Evolutionary conservation across 1,284 basidiomycete species (phyloP), one percentile per base, ranked within the genome.

Genomic region (Mrakiaceae sp.): DNA sequence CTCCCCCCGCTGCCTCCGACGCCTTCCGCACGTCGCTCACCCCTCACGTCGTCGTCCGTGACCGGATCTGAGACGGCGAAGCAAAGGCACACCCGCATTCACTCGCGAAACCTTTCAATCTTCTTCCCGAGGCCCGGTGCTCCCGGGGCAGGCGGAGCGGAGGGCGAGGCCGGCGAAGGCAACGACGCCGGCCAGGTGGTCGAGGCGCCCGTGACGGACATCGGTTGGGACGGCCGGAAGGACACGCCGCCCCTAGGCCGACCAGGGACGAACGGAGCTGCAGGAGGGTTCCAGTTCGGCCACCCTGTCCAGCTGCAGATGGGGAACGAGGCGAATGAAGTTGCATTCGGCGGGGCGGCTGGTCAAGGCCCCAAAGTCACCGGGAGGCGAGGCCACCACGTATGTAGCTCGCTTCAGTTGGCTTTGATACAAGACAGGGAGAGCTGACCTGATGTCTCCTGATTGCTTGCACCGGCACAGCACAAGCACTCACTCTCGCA

Each of bases 401-500:
- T 75, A 59, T 69, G 75, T 72, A n/a, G 3, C 4, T 7, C 42
- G 14, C 14, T 50, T 46, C 43, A 9, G 12, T 64, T 58, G 46
- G 46, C 53, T 3, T 55, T 58, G 50, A 7, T 8, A 9, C 44
- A 50, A 44, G 64, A 7, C 64, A 69, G 2, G 39, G 72, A 10
- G 72, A 71, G 0, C 70, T 73, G 52, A 70, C 71, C 49, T 1
- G n/a, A 16, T 9, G 7, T 10, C 8, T 39, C 3, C 12, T 8
- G 16, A 2, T 10, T 8, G 9, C 14, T 40, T 43, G 10, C 5
- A 8, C 39, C 8, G 3, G n/a, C 39, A 14, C 66, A 78, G 75
- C 93, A 96, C 72, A 89, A 91, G 72, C 92, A 95, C 75, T 96
- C 91, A 0, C 76, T 94, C 40, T 95, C 91, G 0, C 92, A 95